phyloP scores from a whole-genome alignment of 2,329 filamentous ascomycete genomes.

The Monosporascus ibericus region DNA sequence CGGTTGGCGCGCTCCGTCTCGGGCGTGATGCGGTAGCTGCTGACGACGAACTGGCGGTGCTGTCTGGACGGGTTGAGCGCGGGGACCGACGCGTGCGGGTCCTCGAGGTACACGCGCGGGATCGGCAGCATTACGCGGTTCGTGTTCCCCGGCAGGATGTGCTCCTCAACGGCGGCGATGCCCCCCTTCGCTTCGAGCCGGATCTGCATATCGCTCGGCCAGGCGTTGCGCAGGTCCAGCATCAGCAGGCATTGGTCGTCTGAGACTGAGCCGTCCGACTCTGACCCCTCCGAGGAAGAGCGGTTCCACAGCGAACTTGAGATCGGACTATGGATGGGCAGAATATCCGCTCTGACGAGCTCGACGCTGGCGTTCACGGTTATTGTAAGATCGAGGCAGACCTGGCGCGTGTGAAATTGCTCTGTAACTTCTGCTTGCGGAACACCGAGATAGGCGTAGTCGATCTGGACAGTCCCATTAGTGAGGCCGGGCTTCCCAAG shows the following conservation, averaged over 20 bases:
- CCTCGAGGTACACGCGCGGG: constrained; percentile 67
- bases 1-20: constrained; percentile 71
- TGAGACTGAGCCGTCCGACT: constrained; percentile 32
- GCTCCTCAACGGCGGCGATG: constrained; percentile 42
- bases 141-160: constrained; percentile 61
- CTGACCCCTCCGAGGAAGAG: constrained; percentile 26
- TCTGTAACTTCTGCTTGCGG: constrained; percentile 61
- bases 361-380: constrained; percentile 92
- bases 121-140: constrained; percentile 71
- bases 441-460: constrained; percentile 77
- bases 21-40: constrained; percentile 69
- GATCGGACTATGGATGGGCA: constrained; percentile 65
- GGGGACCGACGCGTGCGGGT: constrained; percentile 72
- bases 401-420: constrained; percentile 77
- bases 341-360: constrained; percentile 69
- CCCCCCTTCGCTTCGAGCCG: constrained; percentile 50
- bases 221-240: constrained; percentile 82
- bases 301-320: constrained; percentile 54
- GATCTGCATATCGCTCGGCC: constrained; percentile 73
- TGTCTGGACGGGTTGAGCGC: constrained; percentile 74
- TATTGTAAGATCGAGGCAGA: constrained; percentile 73
- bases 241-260: constrained; percentile 72
- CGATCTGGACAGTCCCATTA: constrained; percentile 71
- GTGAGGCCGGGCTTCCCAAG: constrained; percentile 81
- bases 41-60: constrained; percentile 87